Percentiles rank a stretch among this genome's conserved stretches.
Conservation (phyloP, 805 yeast genomes). For the Zygoascus biomembranicola region DNA sequence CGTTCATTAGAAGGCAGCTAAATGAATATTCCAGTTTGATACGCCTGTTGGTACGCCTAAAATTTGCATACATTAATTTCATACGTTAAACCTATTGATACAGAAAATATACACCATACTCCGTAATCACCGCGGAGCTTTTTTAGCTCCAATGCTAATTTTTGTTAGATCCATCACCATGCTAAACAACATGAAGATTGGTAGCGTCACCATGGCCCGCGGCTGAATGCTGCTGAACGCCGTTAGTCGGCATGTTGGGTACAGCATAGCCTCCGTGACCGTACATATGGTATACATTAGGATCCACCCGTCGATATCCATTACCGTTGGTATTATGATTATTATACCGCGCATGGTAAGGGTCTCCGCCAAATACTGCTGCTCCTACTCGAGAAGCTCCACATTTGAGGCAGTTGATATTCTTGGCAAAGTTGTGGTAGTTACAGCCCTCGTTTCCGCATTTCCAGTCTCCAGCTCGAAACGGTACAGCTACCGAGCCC, state of each 20-base stretch:
- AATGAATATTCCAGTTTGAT: too few relatives aligned
- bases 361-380: conserved; percentile 10
- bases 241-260: neutral
- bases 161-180: neutral
- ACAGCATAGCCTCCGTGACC: neutral
- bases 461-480: conserved; percentile 96
- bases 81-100: too few relatives aligned
- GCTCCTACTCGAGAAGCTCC: conserved; percentile 53
- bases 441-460: conserved; percentile 70
- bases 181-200: neutral
- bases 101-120: neutral
- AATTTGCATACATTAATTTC: too few relatives aligned
- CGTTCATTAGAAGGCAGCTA: too few relatives aligned
- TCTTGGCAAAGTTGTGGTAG: conserved; percentile 90
- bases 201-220: neutral
- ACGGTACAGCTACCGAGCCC: conserved; percentile 59
- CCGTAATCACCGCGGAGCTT: neutral
- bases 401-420: conserved; percentile 78
- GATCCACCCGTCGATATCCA: neutral
- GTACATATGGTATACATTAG: neutral
- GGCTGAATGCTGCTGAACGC: neutral
- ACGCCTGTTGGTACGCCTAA: too few relatives aligned
- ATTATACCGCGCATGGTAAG: neutral
- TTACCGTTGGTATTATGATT: neutral
- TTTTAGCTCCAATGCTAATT: neutral